Conservation (phyloP, 257 asterid genomes). For the Henckelia pumila region DNA sequence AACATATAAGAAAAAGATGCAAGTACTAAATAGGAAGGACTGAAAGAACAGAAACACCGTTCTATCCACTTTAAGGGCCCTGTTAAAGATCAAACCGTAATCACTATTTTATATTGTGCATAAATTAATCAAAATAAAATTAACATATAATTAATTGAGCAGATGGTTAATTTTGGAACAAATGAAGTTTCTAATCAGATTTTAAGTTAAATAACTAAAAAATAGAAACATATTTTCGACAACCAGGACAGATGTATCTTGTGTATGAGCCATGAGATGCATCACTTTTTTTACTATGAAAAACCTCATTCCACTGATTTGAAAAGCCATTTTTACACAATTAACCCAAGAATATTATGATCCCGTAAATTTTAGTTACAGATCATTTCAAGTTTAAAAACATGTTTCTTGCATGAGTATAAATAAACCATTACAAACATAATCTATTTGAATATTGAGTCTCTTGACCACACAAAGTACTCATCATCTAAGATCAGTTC, state of each 20-base stretch:
- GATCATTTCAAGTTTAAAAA: slow-evolving; percentile 1
- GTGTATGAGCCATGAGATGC: too few species aligned
- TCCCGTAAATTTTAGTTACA: neutral
- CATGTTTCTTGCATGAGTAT: neutral
- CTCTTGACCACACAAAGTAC: neutral
- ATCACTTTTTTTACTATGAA: neutral
- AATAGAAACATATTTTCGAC: too few species aligned
- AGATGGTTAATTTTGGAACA: neutral
- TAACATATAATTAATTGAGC: neutral
- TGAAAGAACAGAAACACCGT: neutral
- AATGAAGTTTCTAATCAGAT: neutral
- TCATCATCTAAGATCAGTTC: neutral
- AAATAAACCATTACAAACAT: neutral
- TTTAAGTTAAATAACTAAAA: too few species aligned
- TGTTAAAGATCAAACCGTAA: neutral
- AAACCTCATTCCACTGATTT: neutral
- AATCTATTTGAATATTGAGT: slow-evolving; percentile 1
- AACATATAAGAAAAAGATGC: too few species aligned
- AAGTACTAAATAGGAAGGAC: neutral
- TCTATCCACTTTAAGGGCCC: neutral
- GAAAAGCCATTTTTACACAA: neutral
- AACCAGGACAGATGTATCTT: too few species aligned
- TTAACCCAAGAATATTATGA: neutral
- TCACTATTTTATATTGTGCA: too few species aligned
- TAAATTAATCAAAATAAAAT: too few species aligned